Percentiles rank a stretch among this genome's conserved stretches.
Conservation (phyloP, 257 asterid genomes). For the Plectranthus barbatus region DNA sequence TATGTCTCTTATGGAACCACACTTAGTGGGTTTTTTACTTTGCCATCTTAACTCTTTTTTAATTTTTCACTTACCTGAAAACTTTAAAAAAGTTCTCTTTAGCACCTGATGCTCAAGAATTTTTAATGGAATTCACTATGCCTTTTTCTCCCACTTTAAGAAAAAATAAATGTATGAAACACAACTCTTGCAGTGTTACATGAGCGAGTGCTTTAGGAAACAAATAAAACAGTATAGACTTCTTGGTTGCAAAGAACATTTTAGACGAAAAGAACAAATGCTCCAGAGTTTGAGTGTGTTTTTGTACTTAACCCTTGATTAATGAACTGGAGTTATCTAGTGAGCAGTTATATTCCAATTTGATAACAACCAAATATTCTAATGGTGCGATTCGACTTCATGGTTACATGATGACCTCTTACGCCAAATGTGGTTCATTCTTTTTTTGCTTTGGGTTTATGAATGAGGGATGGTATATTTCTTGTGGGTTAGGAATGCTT, state of each 20-base stretch:
- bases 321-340: not conserved
- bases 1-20: not conserved
- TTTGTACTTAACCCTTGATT: not conserved
- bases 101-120: not conserved
- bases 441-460: conserved; percentile 1
- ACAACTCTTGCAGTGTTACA: not conserved
- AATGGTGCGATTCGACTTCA: not conserved
- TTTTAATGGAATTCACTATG: not conserved
- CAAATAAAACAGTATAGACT: not conserved
- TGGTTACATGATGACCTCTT: not conserved
- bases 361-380: not conserved
- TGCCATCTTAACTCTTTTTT: not conserved
- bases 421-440: not conserved
- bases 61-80: not conserved
- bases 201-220: not conserved
- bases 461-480: not conserved
- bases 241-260: not conserved
- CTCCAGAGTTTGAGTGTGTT: not conserved
- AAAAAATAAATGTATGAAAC: not conserved
- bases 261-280: not conserved
- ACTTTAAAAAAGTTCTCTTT: not conserved
- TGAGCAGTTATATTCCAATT: not conserved
- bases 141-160: not conserved
- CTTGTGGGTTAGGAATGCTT: not conserved
- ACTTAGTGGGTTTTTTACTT: not conserved